A percentile compares a stretch with the other conserved stretches of the same genome.
Conservation (phyloP, 768 basidiomycete genomes). For the Kondoa malvinella region DNA sequence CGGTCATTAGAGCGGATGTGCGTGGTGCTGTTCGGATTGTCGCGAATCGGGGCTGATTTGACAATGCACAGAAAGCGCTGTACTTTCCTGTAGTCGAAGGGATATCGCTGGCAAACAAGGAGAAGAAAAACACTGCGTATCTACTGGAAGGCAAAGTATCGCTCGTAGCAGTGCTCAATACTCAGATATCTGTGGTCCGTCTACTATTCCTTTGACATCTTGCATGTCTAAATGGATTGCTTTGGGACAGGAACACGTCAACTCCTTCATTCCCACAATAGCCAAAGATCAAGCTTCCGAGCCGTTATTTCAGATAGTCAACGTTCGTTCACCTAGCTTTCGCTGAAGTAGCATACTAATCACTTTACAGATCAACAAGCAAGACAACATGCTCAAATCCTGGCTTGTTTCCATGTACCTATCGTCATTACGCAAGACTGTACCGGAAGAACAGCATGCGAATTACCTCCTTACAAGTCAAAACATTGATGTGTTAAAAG, state of each 20-base stretch:
- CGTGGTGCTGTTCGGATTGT: neutral
- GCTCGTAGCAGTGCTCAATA: slow-evolving; percentile 64
- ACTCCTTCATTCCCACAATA: slow-evolving; percentile 42
- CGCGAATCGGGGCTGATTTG: neutral
- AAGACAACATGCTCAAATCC: slow-evolving; percentile 83
- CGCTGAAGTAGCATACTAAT: neutral
- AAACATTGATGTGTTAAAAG: slow-evolving; percentile 68
- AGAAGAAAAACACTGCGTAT: slow-evolving; percentile 53
- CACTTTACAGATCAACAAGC: slow-evolving; percentile 54
- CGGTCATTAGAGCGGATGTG: slow-evolving; percentile 47
- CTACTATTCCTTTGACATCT: neutral
- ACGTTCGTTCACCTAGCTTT: slow-evolving; percentile 28
- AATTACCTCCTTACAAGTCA: slow-evolving; percentile 66
- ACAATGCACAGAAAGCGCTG: slow-evolving; percentile 58
- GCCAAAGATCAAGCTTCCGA: slow-evolving; percentile 31
- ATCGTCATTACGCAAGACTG: slow-evolving; percentile 48
- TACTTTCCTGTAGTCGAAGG: slow-evolving; percentile 80
- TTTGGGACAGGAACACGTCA: slow-evolving; percentile 54
- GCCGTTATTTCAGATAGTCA: slow-evolving; percentile 53
- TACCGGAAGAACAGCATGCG: slow-evolving; percentile 49
- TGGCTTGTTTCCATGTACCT: slow-evolving; percentile 72
- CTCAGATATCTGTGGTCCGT: slow-evolving; percentile 69
- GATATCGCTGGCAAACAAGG: slow-evolving; percentile 43
- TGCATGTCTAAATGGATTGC: neutral
- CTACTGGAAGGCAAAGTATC: slow-evolving; percentile 61